Conservation (phyloP, 305 asterid genomes). For the Solanum hybrid region DNA sequence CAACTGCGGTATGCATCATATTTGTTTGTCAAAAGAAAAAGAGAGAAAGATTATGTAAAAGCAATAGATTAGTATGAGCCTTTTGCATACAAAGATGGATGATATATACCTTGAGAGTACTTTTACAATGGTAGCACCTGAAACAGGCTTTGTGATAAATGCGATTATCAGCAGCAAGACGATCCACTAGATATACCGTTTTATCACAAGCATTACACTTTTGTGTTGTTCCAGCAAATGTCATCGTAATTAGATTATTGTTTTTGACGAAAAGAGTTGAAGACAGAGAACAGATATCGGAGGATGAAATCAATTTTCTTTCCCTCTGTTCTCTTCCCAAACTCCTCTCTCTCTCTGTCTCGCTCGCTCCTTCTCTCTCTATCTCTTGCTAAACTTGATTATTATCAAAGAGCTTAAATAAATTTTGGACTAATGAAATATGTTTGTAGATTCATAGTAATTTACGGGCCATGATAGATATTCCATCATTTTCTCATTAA, state of each 20-base stretch:
- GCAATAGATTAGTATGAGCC: too few relatives aligned
- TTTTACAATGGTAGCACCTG: slow-evolving; percentile 36
- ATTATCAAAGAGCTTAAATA: neutral
- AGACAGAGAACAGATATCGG: slow-evolving; percentile 15
- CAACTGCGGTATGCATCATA: neutral
- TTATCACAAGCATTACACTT: slow-evolving; percentile 59
- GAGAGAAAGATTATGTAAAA: neutral
- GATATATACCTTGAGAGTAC: slow-evolving; percentile 50
- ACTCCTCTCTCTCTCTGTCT: neutral
- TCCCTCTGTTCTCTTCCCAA: neutral
- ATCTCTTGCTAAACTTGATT: neutral
- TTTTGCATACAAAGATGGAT: neutral
- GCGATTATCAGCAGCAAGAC: slow-evolving; percentile 52
- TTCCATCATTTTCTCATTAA: neutral
- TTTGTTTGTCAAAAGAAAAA: neutral
- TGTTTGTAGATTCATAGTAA: neutral
- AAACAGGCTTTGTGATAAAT: slow-evolving; percentile 40
- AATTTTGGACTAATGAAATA: neutral
- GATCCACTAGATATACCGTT: slow-evolving; percentile 59
- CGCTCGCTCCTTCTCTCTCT: neutral
- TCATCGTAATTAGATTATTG: slow-evolving; percentile 19
- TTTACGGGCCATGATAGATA: neutral
- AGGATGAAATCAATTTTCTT: neutral
- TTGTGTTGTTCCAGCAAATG: slow-evolving; percentile 51
- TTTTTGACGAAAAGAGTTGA: neutral